Conservation (phyloP, 1,139 yeast genomes). For the Lodderomyces metapsilosis region DNA sequence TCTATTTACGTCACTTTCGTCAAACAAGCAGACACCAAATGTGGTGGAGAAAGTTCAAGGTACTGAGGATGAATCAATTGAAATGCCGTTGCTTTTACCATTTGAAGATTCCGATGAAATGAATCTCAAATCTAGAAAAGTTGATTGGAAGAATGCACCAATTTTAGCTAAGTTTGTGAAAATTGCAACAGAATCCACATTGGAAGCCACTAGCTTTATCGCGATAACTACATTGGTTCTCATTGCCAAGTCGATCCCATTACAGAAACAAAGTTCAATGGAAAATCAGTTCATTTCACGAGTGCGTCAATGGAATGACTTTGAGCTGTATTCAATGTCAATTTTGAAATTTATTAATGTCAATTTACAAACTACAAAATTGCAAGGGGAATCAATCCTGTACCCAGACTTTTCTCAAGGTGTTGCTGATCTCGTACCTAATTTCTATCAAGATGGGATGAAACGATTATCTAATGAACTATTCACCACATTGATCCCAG, state of each 20-base stretch:
- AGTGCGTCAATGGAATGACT: constrained; percentile 31
- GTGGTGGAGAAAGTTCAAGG: too few species aligned
- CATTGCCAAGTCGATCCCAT: constrained; percentile 19
- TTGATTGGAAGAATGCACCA: constrained; percentile 22
- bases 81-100: constrained; percentile 8
- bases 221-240: neutral
- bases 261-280: constrained; percentile 24
- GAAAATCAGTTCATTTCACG: constrained; percentile 14
- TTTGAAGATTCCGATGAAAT: constrained; percentile 15
- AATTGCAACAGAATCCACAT: constrained; percentile 14
- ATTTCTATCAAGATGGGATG: constrained; percentile 35
- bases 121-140: constrained; percentile 16
- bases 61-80: neutral
- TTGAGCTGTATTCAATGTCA: constrained; percentile 28
- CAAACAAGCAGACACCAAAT: neutral
- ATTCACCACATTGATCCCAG: constrained; percentile 15
- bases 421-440: constrained; percentile 29
- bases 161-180: constrained; percentile 15
- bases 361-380: constrained; percentile 21
- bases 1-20: constrained; percentile 23
- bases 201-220: constrained; percentile 27
- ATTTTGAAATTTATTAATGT: constrained; percentile 27
- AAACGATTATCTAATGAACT: constrained; percentile 34
- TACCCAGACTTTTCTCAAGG: constrained; percentile 33
- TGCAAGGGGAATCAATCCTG: constrained; percentile 22